A percentile compares a stretch with the other conserved stretches of the same genome.
Evolutionary conservation across 2,329 filamentous ascomycete species (phyloP).

Genomic region (Stachybotrys elegans): DNA sequence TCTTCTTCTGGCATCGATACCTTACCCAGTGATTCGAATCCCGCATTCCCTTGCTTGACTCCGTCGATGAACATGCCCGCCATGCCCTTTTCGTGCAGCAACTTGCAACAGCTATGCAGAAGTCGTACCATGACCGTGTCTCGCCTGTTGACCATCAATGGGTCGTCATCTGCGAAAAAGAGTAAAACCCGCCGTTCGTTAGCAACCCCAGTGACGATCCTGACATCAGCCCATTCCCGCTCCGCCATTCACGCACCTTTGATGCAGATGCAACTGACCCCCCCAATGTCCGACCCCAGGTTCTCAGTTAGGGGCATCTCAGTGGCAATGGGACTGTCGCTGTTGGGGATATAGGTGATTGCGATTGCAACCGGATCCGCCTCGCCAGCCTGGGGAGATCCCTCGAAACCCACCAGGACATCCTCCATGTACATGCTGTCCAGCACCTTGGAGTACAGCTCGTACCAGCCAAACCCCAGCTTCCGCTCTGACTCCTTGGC

Average conservation of each 20-base stretch:
- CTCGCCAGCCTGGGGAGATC: constrained; percentile 38
- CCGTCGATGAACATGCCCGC: constrained; percentile 51
- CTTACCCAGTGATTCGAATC: constrained; percentile 49
- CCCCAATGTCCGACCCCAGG: constrained; percentile 48
- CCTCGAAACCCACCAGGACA: constrained; percentile 48
- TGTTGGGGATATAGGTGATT: constrained; percentile 46
- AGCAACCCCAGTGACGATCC: too few relatives aligned
- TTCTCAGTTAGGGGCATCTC: constrained; percentile 52
- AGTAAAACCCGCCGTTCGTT: not conserved
- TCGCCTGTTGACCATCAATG: constrained; percentile 35
- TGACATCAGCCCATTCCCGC: too few relatives aligned
- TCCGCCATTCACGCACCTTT: constrained; percentile 49
- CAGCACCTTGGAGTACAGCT: constrained; percentile 50
- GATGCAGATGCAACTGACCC: constrained; percentile 57
- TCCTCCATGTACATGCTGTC: constrained; percentile 44
- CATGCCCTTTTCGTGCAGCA: constrained; percentile 45
- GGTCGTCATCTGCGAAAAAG: constrained; percentile 33
- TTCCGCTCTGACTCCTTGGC: constrained; percentile 40
- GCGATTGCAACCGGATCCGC: constrained; percentile 51
- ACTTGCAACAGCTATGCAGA: constrained; percentile 45
- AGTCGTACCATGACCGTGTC: constrained; percentile 49
- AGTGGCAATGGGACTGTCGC: constrained; percentile 38
- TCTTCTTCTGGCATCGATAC: not conserved
- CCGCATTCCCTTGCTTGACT: constrained; percentile 43
- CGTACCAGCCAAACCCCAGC: constrained; percentile 51